Evolutionary conservation across 106 monocot genomes (phyloP).

Genomic region (Dioscorea zingiberensis): DNA sequence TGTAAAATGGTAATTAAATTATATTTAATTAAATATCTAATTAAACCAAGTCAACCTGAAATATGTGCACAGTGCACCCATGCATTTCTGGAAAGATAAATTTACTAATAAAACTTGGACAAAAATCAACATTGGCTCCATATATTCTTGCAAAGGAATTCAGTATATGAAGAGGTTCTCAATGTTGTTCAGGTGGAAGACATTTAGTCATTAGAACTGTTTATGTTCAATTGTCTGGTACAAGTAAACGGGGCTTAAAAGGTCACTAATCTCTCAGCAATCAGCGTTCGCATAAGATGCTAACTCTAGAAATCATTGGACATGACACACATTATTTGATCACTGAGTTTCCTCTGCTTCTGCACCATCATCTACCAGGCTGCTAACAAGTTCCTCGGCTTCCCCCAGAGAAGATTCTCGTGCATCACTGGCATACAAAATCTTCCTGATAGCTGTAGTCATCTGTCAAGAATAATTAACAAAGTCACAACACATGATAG

Average conservation of each 20-base stretch:
- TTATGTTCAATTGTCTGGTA: not conserved
- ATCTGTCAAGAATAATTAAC: constrained; percentile 27
- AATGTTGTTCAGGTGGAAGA: not conserved
- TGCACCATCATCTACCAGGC: not conserved
- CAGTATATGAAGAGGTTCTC: not conserved
- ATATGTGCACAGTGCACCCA: too few species aligned
- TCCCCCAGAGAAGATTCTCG: constrained; percentile 32
- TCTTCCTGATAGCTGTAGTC: constrained; percentile 54
- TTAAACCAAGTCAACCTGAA: too few species aligned
- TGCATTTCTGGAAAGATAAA: too few species aligned
- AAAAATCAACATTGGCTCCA: too few species aligned
- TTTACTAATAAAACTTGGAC: too few species aligned
- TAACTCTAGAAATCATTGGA: too few species aligned
- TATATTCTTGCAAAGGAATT: too few species aligned
- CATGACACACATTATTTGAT: not conserved
- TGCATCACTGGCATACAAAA: constrained; percentile 58
- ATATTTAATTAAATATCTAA: too few species aligned
- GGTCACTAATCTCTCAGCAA: not conserved
- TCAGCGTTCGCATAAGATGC: too few species aligned
- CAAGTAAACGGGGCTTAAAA: not conserved
- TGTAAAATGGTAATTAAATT: too few species aligned
- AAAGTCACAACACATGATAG: not conserved
- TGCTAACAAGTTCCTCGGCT: constrained; percentile 31
- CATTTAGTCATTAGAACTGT: not conserved
- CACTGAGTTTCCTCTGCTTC: constrained; percentile 8